phyloP scores from a whole-genome alignment of 305 asterid genomes.

The Euphrasia arctica region DNA sequence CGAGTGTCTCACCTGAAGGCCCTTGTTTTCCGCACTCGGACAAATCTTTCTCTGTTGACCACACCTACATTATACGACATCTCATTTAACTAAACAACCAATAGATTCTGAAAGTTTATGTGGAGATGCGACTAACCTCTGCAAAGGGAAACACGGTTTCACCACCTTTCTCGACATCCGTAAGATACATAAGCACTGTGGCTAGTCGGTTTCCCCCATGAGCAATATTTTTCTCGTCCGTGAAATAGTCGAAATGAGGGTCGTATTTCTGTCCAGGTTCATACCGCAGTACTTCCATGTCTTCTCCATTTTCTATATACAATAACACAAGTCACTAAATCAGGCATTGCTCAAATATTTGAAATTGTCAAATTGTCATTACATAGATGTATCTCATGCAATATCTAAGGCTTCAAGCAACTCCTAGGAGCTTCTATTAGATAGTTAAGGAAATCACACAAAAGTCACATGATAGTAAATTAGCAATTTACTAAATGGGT shows the following conservation, averaged over 20 bases:
- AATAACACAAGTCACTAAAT: constrained; percentile 20
- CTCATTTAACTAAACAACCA: neutral
- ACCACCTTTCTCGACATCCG: constrained; percentile 90
- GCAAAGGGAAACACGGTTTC: constrained; percentile 96
- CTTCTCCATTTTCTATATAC: constrained; percentile 84
- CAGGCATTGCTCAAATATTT: constrained; percentile 11
- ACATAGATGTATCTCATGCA: too few species aligned
- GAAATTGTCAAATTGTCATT: constrained; percentile 16
- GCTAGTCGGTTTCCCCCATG: constrained; percentile 97
- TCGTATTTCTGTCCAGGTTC: constrained; percentile 96
- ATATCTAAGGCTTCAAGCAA: too few species aligned
- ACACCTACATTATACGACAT: constrained; percentile 43
- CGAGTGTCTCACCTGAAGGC: constrained; percentile 64
- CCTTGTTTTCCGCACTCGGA: constrained; percentile 93
- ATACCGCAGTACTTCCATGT: constrained; percentile 80
- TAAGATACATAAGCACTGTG: constrained; percentile 90
- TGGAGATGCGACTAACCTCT: constrained; percentile 60
- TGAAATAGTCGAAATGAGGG: constrained; percentile 81
- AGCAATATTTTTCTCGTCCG: constrained; percentile 74
- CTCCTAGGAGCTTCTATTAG: too few species aligned
- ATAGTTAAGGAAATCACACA: too few species aligned
- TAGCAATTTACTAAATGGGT: too few species aligned
- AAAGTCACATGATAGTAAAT: too few species aligned
- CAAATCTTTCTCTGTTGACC: constrained; percentile 44
- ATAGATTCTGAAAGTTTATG: neutral